Evolutionary conservation across 208 protist species (phyloP).

Genomic region (Trypanosoma vivax): DNA sequence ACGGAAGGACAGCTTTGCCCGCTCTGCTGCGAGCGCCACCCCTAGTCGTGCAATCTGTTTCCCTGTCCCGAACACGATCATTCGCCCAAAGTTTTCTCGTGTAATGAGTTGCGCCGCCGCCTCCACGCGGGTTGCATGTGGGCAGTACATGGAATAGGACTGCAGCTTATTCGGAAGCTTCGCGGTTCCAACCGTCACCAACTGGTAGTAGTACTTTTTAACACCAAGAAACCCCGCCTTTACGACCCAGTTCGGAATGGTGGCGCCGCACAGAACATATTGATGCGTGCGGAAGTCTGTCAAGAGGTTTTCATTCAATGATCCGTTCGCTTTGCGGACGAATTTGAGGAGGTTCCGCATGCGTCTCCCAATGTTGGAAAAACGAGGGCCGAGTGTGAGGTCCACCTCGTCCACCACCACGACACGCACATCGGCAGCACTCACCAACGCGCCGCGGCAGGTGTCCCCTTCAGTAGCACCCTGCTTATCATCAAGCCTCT

Average conservation of each 20-base stretch:
- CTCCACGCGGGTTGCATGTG: conserved; percentile 28
- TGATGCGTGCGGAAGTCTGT: conserved; percentile 81
- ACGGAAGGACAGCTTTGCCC: conserved; percentile 32
- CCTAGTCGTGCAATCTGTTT: conserved; percentile 36
- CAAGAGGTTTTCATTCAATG: conserved; percentile 55
- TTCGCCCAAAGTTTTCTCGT: conserved; percentile 40
- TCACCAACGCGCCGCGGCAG: conserved; percentile 24
- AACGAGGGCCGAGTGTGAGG: conserved; percentile 80
- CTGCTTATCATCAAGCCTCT: too few species aligned
- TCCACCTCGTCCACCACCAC: conserved; percentile 89
- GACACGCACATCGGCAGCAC: conserved; percentile 47
- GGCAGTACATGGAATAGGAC: conserved; percentile 50
- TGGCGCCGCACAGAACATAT: conserved; percentile 88
- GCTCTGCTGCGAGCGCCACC: conserved; percentile 4
- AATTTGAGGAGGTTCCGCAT: conserved; percentile 83
- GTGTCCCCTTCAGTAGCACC: too few species aligned
- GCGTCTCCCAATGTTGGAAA: conserved; percentile 75
- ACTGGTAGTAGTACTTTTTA: conserved; percentile 91
- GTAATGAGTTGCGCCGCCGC: conserved; percentile 24
- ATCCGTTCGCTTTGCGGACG: conserved; percentile 70
- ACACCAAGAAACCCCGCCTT: conserved; percentile 86
- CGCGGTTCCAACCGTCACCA: conserved; percentile 59
- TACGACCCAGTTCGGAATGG: conserved; percentile 88
- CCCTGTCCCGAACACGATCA: conserved; percentile 64
- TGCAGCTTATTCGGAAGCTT: conserved; percentile 73